Base-by-base conservation (phyloP, 2,329 filamentous ascomycete species). In the Alternaria incomplexa region DNA sequence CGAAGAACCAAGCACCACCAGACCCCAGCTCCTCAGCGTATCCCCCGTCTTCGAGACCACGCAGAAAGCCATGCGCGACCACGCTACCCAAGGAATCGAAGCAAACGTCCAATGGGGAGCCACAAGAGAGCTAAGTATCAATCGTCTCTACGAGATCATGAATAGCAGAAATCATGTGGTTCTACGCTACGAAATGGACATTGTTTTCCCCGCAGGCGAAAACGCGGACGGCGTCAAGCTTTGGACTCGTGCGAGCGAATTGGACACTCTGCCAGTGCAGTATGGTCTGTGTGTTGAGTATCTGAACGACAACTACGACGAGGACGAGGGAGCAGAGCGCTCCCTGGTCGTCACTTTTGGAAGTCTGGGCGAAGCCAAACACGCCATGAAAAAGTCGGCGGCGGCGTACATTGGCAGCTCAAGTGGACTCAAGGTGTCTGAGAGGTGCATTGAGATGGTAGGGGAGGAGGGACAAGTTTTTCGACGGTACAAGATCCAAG, bases 111-210 rank as follows among this genome's bases (percentile, higher is more conserved):
- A 40, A 8, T 64, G 61, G 64, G 61, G 61, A 4, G 61, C 51
- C 0, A 58, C 61, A 6, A 32, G 10, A 32, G 55, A 58, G 23
- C 25, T 40, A 1, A 28, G 15, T 20, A 61, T n/a, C 5, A 36
- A 58, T 12, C 45, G 53, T 10, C 56, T 56, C 8, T 58, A 52
- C 47, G 57, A 66, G 40, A 57, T 64, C 36, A 10, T 59, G 3
- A 22, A 45, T 12, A 46, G 26, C 9, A 36, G 28, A 1, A 12
- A 51, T 23, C 26, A 12, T 3, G 10, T 59, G 5, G 26, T 25
- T n/a, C 20, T 64, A n/a, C 61, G 50, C 20, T 64, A 61, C 25
- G 45, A 59, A 4, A 54, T 66, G 30, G 58, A 60, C 6, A 13
- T 47, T 10, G 46, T 56, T 36, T 43, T 20, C 23, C 13, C 52